phyloP scores from a whole-genome alignment of 2,329 filamentous ascomycete species.

The Microcyclosporella mali region DNA sequence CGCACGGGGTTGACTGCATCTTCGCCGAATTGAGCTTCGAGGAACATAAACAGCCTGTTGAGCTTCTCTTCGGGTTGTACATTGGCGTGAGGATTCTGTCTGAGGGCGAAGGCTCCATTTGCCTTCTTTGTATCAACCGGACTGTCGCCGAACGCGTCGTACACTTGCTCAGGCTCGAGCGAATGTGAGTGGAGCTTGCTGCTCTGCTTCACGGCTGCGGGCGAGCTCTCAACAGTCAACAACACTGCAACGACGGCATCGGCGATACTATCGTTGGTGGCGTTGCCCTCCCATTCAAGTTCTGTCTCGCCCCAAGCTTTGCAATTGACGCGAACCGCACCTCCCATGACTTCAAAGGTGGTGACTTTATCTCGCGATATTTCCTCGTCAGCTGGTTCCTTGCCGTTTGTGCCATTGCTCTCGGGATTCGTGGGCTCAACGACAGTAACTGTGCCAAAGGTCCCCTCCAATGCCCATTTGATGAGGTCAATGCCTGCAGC shows the following conservation, averaged over 20 bases:
- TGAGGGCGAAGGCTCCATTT: conserved; percentile 4
- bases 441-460: conserved; percentile 71
- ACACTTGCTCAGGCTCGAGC: conserved; percentile 10
- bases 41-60: conserved; percentile 83
- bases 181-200: conserved; percentile 42
- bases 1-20: conserved; percentile 75
- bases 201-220: conserved; percentile 86
- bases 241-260: conserved; percentile 92
- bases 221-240: conserved; percentile 85
- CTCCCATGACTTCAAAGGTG: conserved; percentile 73
- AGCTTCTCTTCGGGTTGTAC: conserved; percentile 70
- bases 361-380: conserved; percentile 46
- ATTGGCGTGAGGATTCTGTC: conserved; percentile 66
- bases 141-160: conserved; percentile 12
- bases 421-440: conserved; percentile 18
- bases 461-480: conserved; percentile 87
- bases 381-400: conserved; percentile 61
- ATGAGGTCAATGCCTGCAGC: conserved; percentile 88
- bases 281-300: conserved; percentile 95
- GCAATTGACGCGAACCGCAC: conserved; percentile 67
- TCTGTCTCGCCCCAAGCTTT: conserved; percentile 66
- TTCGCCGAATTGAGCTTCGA: conserved; percentile 90
- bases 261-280: conserved; percentile 96
- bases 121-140: conserved; percentile 6
- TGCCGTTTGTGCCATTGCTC: conserved; percentile 22